Evolutionary conservation across 2,329 filamentous ascomycete species (phyloP), one percentile per base, ranked within the genome.

Genomic region (Fusarium euwallaceae): DNA sequence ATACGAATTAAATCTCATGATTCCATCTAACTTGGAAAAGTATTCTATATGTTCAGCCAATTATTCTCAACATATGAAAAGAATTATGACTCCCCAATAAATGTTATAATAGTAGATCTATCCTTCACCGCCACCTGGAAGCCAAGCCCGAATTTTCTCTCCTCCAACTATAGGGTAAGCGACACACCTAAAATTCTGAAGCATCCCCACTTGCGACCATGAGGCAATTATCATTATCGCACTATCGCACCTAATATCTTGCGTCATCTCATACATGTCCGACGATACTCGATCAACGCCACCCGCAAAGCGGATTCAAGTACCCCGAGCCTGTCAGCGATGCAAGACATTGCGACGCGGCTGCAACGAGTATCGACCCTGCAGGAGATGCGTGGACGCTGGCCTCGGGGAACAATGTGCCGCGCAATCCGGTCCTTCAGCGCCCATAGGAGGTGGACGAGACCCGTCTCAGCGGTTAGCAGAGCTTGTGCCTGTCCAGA

Each of bases 321-420:
- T 87, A 9, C 83, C 85, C 10, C 79, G 83, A 32, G 85, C 85
- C 9, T 87, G 85, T 64, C 80, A 81, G 34, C 79, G 85, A 24
- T 87, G 85, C 78, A 84, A 84, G 70, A 80, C 78, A 20, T 79
- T 86, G 14, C 83, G 85, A 34, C 81, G 85, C 36, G 85, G 84
- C 1, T 87, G 85, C 73, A 86, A 82, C 76, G 84, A 87, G 74
- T 82, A 80, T 59, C 79, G 85, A 51, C 85, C 85, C 12, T 87
- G 85, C 76, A 80, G 80, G 62, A 78, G 85, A 61, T 87, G 85
- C 76, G 72, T 82, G 66, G 81, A 82, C 41, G 83, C 84, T 16
- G 85, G 85, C n/a, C 75, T 86, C 14, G 82, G 75, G 6, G 80
- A 84, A 17, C 81, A 85, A 45, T 87, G 85, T 60, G 70, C 79